phyloP scores from a whole-genome alignment of 2,329 filamentous ascomycete species.

The Lachnellula cervina region DNA sequence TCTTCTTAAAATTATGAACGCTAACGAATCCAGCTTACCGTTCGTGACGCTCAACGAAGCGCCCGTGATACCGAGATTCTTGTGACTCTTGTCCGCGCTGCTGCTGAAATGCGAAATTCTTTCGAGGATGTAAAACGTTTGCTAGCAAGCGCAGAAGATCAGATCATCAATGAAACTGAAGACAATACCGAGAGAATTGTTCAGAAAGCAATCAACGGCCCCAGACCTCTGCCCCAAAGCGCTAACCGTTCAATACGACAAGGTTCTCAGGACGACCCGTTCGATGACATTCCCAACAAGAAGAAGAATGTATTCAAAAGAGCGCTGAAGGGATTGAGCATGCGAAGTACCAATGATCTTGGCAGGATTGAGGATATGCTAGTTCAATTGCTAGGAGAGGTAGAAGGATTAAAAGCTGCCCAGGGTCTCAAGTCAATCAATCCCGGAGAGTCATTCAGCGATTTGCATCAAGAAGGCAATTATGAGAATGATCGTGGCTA shows the following conservation, averaged over 20 bases:
- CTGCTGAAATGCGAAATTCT: constrained; percentile 93
- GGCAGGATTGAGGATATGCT: constrained; percentile 88
- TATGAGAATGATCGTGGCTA: constrained; percentile 71
- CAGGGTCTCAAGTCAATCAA: constrained; percentile 48
- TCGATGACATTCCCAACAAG: constrained; percentile 62
- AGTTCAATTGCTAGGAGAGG: constrained; percentile 84
- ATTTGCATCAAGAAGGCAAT: constrained; percentile 56
- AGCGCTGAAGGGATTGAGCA: constrained; percentile 84
- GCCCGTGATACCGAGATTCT: constrained; percentile 95
- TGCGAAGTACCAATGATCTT: constrained; percentile 83
- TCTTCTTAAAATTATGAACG: not conserved
- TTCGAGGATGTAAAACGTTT: constrained; percentile 94
- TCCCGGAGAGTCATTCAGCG: constrained; percentile 62
- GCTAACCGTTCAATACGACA: constrained; percentile 39
- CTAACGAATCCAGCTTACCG: constrained; percentile 61
- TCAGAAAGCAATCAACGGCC: constrained; percentile 77
- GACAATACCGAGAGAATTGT: constrained; percentile 82
- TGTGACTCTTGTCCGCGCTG: constrained; percentile 86
- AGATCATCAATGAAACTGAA: constrained; percentile 82
- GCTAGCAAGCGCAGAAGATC: constrained; percentile 82
- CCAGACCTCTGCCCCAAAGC: constrained; percentile 71
- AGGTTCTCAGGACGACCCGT: constrained; percentile 47
- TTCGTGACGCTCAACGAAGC: constrained; percentile 92
- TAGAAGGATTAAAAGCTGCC: constrained; percentile 70
- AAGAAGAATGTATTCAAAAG: constrained; percentile 91